phyloP scores from a whole-genome alignment of 306 rosid species.

The Oxytropis ochrocephala region DNA sequence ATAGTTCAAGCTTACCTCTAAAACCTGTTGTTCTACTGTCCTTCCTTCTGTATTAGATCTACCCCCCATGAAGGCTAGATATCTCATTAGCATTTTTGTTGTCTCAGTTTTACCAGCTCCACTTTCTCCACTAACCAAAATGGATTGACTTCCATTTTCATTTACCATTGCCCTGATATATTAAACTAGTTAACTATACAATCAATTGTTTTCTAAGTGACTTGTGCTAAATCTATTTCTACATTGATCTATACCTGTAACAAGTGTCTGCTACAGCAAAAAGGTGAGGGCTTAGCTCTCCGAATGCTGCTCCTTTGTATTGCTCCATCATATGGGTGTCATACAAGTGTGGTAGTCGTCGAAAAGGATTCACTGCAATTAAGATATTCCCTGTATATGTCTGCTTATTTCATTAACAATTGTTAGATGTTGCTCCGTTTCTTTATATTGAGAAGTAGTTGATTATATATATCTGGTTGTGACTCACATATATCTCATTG shows the following conservation, averaged over 20 bases:
- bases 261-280: constrained; percentile 86
- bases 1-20: constrained; percentile 59
- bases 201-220: background rate
- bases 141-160: constrained; percentile 76
- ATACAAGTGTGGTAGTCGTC: constrained; percentile 76
- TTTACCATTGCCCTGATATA: constrained; percentile 72
- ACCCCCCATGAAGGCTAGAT: constrained; percentile 87
- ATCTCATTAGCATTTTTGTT: constrained; percentile 88
- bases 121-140: constrained; percentile 89
- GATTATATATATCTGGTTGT: background rate
- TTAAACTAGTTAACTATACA: constrained; percentile 2
- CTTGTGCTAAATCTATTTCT: constrained; percentile 10
- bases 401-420: constrained; percentile 35
- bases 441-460: background rate
- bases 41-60: constrained; percentile 80
- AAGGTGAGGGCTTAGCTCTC: constrained; percentile 92
- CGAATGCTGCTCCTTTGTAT: constrained; percentile 81
- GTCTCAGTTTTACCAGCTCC: constrained; percentile 94
- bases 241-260: constrained; percentile 51
- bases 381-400: constrained; percentile 84
- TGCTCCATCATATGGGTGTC: constrained; percentile 86
- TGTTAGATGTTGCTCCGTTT: constrained; percentile 20
- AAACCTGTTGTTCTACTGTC: constrained; percentile 81
- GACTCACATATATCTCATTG: constrained; percentile 81
- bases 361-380: constrained; percentile 83